Evolutionary conservation across 495 filamentous ascomycete species (phyloP).

Genomic region (Podospora anserina): DNA sequence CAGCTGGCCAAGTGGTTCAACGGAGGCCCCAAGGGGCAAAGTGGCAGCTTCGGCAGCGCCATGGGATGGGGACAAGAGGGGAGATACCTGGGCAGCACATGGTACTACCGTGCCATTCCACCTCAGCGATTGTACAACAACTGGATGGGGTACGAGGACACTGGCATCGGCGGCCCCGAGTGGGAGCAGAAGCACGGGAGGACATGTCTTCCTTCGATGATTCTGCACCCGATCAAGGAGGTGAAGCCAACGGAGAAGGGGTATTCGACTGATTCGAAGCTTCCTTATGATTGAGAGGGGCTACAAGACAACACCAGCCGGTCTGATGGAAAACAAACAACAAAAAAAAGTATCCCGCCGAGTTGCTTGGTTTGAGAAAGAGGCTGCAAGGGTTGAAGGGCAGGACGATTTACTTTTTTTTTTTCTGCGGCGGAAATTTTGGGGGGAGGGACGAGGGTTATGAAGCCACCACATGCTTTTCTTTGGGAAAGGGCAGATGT

Average conservation of each 20-base stretch:
- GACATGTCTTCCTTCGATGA: slow-evolving; percentile 54
- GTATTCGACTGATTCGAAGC: slow-evolving; percentile 30
- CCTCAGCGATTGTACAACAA: slow-evolving; percentile 58
- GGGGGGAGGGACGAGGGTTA: background rate
- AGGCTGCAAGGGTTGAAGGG: background rate
- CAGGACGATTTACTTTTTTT: background rate
- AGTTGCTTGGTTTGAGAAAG: background rate
- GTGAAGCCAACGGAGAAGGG: slow-evolving; percentile 42
- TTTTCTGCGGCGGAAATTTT: background rate
- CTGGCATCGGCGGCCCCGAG: slow-evolving; percentile 46
- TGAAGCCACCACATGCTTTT: background rate
- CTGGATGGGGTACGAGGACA: slow-evolving; percentile 59
- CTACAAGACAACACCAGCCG: background rate
- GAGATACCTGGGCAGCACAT: slow-evolving; percentile 56
- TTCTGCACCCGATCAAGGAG: slow-evolving; percentile 56
- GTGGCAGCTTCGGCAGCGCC: slow-evolving; percentile 46
- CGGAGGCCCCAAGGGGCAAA: slow-evolving; percentile 47
- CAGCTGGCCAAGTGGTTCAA: slow-evolving; percentile 63
- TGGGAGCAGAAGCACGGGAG: slow-evolving; percentile 53
- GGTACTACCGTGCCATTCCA: slow-evolving; percentile 55
- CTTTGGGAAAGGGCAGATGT: background rate
- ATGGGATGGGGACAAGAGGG: slow-evolving; percentile 53
- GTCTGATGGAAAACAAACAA: background rate
- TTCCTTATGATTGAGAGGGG: slow-evolving; percentile 23
- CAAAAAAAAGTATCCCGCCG: background rate